Evolutionary conservation across 2,329 filamentous ascomycete genomes (phyloP), one percentile per base, ranked within the genome.

Genomic region (Diaporthe vexans): DNA sequence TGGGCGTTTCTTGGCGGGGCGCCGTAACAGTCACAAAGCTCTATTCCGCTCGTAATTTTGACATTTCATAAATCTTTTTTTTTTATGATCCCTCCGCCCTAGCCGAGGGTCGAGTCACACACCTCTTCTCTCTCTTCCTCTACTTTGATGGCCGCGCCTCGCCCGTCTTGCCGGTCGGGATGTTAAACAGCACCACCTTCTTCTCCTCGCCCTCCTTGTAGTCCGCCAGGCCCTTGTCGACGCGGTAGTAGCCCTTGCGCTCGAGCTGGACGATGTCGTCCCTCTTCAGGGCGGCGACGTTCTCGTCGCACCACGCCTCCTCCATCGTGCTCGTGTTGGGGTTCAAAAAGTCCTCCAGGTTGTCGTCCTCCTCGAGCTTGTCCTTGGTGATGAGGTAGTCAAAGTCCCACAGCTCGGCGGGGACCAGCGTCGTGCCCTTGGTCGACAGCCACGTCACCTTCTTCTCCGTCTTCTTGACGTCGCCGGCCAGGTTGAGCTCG

Each of bases 321-420:
- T 93, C 93, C 83, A 92, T 91, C 73, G 90, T 92, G 80, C 94
- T 92, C 0, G 95, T 97, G 72, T 91, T 87, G 33, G 91, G 89
- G 82, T 92, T 97, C 75, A 98, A 83, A 82, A 92, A 97, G 78
- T 97, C 92, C 83, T 97, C 95, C 21, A 97, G 87, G 65, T 93
- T 89, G 80, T 98, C 96, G 2, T 97, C 93, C 82, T 97, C 94
- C 82, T 95, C 94, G 37, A 98, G 89, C 81, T 97, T 95, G 82
- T 98, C 96, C 88, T 98, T 98, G 75, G 93, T 97, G 81, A 98
- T 93, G 65, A 98, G 89, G 85, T 97, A 96, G 85, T 98, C 96
- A 82, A 98, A 98, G 78, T 98, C 95, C 85, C 95, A 96, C 15
- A 98, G 89, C 84, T 98, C 94, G 29, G 97, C 92, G 10, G 92